These are phyloP conservation scores for Rhizopogon sp. DNA, from an alignment of 768 basidiomycete genomes.

Conservation along the genomic window DNA sequence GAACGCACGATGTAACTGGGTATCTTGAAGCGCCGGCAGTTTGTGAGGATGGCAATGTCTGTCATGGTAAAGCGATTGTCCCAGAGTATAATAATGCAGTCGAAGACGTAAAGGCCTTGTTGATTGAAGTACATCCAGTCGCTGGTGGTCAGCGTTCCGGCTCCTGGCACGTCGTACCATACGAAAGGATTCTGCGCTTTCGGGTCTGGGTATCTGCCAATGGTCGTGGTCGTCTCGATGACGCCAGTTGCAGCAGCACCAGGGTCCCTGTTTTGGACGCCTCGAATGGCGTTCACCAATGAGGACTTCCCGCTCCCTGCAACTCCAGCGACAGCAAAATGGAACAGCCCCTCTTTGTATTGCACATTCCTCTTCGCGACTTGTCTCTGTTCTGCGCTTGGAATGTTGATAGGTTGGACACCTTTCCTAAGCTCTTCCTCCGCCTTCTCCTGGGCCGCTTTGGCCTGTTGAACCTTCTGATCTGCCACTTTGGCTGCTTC, in stretches of 20 bases:
- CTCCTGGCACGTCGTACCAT: slow-evolving; percentile 26
- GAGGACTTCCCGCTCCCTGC: slow-evolving; percentile 35
- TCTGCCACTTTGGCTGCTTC: slow-evolving; percentile 7
- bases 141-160: slow-evolving; percentile 17
- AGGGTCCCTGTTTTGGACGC: slow-evolving; percentile 14
- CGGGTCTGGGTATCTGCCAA: slow-evolving; percentile 19
- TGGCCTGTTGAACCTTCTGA: slow-evolving; percentile 12
- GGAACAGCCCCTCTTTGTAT: slow-evolving; percentile 23
- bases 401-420: slow-evolving; percentile 15
- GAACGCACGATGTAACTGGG: slow-evolving; percentile 24
- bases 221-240: slow-evolving; percentile 14
- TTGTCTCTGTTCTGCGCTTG: slow-evolving; percentile 7
- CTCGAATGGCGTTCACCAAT: slow-evolving; percentile 31
- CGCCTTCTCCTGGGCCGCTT: slow-evolving; percentile 12
- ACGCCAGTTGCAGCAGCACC: slow-evolving; percentile 19
- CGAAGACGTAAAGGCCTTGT: slow-evolving; percentile 24
- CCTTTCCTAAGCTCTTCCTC: slow-evolving; percentile 12
- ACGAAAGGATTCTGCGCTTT: slow-evolving; percentile 10
- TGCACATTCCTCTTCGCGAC: slow-evolving; percentile 15
- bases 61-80: slow-evolving; percentile 20
- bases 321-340: slow-evolving; percentile 30
- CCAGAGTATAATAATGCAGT: slow-evolving; percentile 20
- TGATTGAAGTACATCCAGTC: slow-evolving; percentile 24
- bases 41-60: slow-evolving; percentile 19
- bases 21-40: slow-evolving; percentile 17